Percentiles rank a stretch among this genome's conserved stretches.
Conservation (phyloP, 2,329 filamentous ascomycete species). For the Penicillium hordei region DNA sequence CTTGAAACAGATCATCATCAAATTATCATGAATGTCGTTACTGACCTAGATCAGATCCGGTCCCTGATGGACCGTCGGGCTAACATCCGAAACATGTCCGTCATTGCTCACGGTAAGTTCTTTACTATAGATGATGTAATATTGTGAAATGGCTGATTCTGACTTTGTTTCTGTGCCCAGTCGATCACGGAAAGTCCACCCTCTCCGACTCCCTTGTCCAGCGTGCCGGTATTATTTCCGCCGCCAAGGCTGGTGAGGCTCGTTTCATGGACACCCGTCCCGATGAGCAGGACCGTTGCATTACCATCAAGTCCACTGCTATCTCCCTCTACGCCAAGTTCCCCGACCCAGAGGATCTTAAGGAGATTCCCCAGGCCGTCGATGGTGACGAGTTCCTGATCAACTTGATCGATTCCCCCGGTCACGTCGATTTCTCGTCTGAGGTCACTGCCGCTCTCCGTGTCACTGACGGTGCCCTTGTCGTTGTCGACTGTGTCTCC, state of each 20-base stretch:
- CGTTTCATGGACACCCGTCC: slow-evolving; percentile 95
- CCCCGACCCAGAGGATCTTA: slow-evolving; percentile 77
- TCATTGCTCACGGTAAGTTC: slow-evolving; percentile 88
- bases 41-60: slow-evolving; percentile 39
- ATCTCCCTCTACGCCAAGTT: slow-evolving; percentile 96
- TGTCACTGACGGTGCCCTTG: slow-evolving; percentile 99
- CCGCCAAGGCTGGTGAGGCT: slow-evolving; percentile 92
- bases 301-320: slow-evolving; percentile 99
- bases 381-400: slow-evolving; percentile 97
- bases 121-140: not conserved
- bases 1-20: not conserved
- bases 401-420: slow-evolving; percentile 99
- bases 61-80: slow-evolving; percentile 52
- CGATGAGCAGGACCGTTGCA: slow-evolving; percentile 99
- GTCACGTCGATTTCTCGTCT: slow-evolving; percentile 99
- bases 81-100: slow-evolving; percentile 93
- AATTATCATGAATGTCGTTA: slow-evolving; percentile 21
- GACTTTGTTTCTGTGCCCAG: slow-evolving; percentile 38
- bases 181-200: slow-evolving; percentile 99
- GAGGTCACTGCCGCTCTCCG: slow-evolving; percentile 99
- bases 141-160: slow-evolving; percentile 1
- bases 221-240: slow-evolving; percentile 99
- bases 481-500: slow-evolving; percentile 99
- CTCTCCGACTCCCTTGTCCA: slow-evolving; percentile 98
- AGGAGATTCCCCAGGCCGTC: slow-evolving; percentile 88